Evolutionary conservation across 2,329 filamentous ascomycete species (phyloP), one percentile per base, ranked within the genome.

Genomic region (Metarhizium album): DNA sequence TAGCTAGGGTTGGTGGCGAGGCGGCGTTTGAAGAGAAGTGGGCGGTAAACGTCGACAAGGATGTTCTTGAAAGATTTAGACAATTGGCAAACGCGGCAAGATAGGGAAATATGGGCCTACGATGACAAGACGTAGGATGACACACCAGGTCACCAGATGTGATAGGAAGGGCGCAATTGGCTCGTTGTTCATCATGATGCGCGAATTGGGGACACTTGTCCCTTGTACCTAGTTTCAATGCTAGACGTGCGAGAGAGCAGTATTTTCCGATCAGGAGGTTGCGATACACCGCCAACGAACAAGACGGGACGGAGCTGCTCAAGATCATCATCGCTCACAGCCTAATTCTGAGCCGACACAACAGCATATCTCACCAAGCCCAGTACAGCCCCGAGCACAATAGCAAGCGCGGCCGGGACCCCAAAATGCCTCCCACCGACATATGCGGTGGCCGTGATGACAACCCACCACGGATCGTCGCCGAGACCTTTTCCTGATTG

Each of bases 21-120:
- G 72, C 78, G 47, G 68, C 63, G 3, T 91, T 93, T 63, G 75
- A 83, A 62, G 74, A 79, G 50, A 74, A 83, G 47, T 90, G 83
- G 80, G 67, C 82, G 14, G 74, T 74, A n/a, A 86, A 90, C 55
- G 85, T 93, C 24, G 87, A 93, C 64, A 75, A 74, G 57, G 82
- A 90, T 53, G 78, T 90, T 16, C 59, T 91, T 54, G 71, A 71
- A 11, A 78, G 74, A n/a, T 91, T 90, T 62, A 61, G 62, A 49
- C 56, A 57, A 14, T 58, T 69, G 53, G 59, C 60, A 9, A 43
- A 27, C 23, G 50, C 46, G 22, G 45, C 50, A 5, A 52, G 42
- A 22, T 33, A 27, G 38, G 40, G 24, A 7, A 27, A 35, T 33
- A 43, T n/a, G n/a, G 18, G 18, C 8, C 40, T 24, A 22, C 47